Evolutionary conservation across 2,329 filamentous ascomycete species (phyloP).

Genomic region (Claviceps maximensis): DNA sequence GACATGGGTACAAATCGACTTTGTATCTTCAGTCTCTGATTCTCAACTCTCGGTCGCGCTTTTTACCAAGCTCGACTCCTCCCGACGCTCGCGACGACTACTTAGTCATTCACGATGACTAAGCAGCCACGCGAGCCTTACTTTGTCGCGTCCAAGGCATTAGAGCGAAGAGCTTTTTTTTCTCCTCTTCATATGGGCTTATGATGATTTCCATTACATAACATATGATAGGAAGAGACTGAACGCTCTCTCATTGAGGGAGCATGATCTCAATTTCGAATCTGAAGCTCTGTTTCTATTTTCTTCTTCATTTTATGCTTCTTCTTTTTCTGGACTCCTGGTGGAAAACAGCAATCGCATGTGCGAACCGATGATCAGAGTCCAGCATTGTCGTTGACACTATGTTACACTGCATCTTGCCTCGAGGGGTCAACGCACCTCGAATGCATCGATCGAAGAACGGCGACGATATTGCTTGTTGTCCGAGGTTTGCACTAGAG

Average conservation of each 20-base stretch:
- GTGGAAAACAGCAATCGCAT: background rate
- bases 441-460: background rate
- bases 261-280: constrained; percentile 49
- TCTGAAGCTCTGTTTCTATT: constrained; percentile 39
- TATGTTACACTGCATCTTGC: background rate
- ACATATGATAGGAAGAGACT: constrained; percentile 58
- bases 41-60: background rate
- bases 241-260: constrained; percentile 39
- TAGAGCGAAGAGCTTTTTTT: constrained; percentile 8
- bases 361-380: no score
- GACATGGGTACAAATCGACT: background rate
- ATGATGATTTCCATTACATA: constrained; percentile 45
- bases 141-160: background rate
- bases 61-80: background rate
- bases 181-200: constrained; percentile 30
- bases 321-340: background rate
- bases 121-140: background rate
- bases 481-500: background rate
- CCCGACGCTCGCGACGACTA: no score
- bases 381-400: background rate
- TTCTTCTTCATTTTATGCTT: background rate
- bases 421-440: background rate
- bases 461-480: background rate
- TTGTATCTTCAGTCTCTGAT: background rate
- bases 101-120: constrained; percentile 1